Base-by-base conservation (phyloP, 225 moss, liverwort and hornwort species). In the Physcomitrellopsis africana region DNA sequence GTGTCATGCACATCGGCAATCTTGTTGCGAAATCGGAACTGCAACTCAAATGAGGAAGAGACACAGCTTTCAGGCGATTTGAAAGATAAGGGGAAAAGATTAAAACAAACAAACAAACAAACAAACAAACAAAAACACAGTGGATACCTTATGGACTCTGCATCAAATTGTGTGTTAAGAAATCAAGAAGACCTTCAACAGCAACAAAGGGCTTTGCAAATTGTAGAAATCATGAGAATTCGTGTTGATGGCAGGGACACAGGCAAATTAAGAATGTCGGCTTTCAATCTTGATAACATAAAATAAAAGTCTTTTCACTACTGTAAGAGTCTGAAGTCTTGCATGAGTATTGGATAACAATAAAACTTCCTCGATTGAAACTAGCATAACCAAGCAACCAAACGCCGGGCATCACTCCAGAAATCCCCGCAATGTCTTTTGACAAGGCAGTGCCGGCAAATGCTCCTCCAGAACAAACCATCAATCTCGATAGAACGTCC, bases 341-440 rank as follows among this genome's bases (percentile, higher is more conserved):
- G 60, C 61, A 67, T 71, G 71, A 42, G 68, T 26, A 48, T 48
- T 15, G 69, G 16, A 54, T 68, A 69, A 80, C 64, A 52, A 45
- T 63, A 11, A 59, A 68, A 52, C 37, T 51, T 83, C 67, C 64
- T 72, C 12, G 57, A 62, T 79, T 72, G 43, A 59, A 64, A 45
- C 59, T 69, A 57, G 51, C 11, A 43, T 14, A 75, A 42, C 54
- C 67, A 67, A 17, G 62, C 62, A 62, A 75, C 24, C 68, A 58
- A 58, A 76, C 32, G 53, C 73, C 53, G 65, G 48, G 62, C 46
- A 73, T 52, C 58, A 47, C 60, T 73, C 65, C 37, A 65, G 60
- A 77, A 69, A 64, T 64, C 59, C 65, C 63, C 69, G 69, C 60
- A 57, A 73, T 27, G 63, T 58, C 76, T 63, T 83, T 65, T 53